Evolutionary conservation across 768 basidiomycete genomes (phyloP).

Genomic region (Ramaria sp.): DNA sequence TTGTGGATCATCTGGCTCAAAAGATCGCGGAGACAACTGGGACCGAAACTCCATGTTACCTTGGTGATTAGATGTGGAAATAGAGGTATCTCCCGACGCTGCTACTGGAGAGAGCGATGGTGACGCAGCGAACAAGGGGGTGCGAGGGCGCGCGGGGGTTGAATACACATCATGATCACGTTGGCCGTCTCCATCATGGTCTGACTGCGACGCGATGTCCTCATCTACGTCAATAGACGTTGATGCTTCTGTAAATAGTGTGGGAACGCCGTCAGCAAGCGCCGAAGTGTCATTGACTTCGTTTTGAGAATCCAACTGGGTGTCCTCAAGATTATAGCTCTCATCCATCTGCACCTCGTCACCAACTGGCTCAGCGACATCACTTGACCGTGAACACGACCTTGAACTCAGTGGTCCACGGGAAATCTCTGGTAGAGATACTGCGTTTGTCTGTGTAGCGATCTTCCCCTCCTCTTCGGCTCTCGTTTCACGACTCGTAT

Average conservation of each 20-base stretch:
- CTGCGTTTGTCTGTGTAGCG: neutral
- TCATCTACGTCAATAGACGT: neutral
- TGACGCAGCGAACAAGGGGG: neutral
- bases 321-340: neutral
- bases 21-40: neutral
- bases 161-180: neutral
- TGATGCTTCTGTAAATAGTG: too few species aligned
- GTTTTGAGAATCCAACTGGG: too few species aligned
- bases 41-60: neutral
- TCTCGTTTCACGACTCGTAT: neutral
- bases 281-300: too few species aligned
- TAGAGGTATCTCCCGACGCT: neutral
- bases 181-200: neutral
- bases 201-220: neutral
- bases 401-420: neutral
- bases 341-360: neutral
- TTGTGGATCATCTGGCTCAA: neutral
- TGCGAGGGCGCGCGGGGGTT: neutral
- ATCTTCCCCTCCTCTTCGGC: neutral
- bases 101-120: neutral
- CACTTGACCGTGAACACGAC: neutral
- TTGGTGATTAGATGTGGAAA: neutral
- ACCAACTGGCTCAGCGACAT: neutral
- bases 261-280: too few species aligned
- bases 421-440: neutral